Base-by-base conservation (phyloP, 2,329 filamentous ascomycete genomes). In the Nigrospora osmanthi region DNA sequence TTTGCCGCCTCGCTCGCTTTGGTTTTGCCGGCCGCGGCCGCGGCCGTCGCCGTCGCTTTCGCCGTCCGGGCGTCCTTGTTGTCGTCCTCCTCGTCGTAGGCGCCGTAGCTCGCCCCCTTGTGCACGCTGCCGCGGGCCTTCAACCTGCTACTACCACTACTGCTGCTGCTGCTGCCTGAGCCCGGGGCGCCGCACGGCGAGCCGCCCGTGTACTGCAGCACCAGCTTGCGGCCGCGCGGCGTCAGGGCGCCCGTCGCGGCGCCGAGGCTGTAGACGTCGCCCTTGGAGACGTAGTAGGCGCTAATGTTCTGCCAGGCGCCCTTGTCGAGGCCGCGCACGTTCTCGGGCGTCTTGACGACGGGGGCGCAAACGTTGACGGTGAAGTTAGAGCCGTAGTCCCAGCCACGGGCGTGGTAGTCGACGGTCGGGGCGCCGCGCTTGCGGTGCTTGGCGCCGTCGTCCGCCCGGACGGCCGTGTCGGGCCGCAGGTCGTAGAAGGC, bases 341-440 rank as follows among this genome's bases (percentile, higher is more conserved):
- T 70, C 37, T 74, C 68, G 16, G 85, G 69, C 14, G 77, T 69
- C 54, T 85, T 79, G 14, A 89, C 75, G n/a, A 90, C 84, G 1
- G 85, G 72, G 33, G 75, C 81, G 68, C 87, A 93, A 54, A 93
- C 83, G 66, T 93, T 93, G 56, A 91, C 60, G 2, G 87, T 91
- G 58, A 93, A 93, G 68, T 91, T 91, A 51, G 80, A 79, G 50
- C 78, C 80, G 54, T 89, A 87, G 64, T 91, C 87, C 61, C 81
- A 85, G 32, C 87, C 87, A 47, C 76, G 77, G 9, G 84, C 80
- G 51, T 80, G 73, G 62, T 81, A 81, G 58, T 81, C 76, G 31
- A 68, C 65, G 11, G 65, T 64, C 11, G 66, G 63, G 28, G 60
- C 62, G 49, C 50, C 56, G 39, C 40, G 32, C 9, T 54, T 47